Percentiles rank a stretch among this genome's conserved stretches.
phyloP scores from a whole-genome alignment of 176 grass and related monocot genomes.

The Musa itinerans region DNA sequence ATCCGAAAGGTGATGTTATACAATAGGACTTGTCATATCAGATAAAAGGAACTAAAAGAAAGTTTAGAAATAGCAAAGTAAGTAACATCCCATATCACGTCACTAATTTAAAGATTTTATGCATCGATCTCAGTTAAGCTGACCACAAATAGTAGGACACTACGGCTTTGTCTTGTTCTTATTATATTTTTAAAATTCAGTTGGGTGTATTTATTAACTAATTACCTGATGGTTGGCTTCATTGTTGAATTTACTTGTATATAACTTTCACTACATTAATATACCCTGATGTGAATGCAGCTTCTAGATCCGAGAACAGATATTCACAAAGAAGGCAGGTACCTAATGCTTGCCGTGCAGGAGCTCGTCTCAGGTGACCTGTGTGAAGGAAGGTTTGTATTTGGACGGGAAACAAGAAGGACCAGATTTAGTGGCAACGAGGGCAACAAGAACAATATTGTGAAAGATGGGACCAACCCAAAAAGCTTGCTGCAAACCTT shows the following conservation, averaged over 20 bases:
- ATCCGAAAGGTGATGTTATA: too few relatives aligned
- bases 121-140: not conserved
- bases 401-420: constrained; percentile 58
- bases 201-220: too few relatives aligned
- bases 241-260: not conserved
- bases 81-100: not conserved
- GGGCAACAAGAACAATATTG: constrained; percentile 38
- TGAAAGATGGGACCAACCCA: constrained; percentile 64
- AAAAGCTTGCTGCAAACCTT: constrained; percentile 90
- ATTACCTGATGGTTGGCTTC: not conserved
- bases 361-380: constrained; percentile 83
- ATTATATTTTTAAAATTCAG: too few relatives aligned
- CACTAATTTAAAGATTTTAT: not conserved
- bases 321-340: constrained; percentile 91
- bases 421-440: constrained; percentile 25
- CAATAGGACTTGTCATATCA: too few relatives aligned
- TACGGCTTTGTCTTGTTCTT: too few relatives aligned
- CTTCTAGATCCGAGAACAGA: constrained; percentile 66
- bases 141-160: too few relatives aligned
- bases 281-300: constrained; percentile 25
- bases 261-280: not conserved
- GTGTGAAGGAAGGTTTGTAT: constrained; percentile 92
- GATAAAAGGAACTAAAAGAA: too few relatives aligned
- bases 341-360: constrained; percentile 71
- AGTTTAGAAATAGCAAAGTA: too few relatives aligned